Evolutionary conservation across 1,284 basidiomycete species (phyloP).

Genomic region (Cryptococcus sp.): DNA sequence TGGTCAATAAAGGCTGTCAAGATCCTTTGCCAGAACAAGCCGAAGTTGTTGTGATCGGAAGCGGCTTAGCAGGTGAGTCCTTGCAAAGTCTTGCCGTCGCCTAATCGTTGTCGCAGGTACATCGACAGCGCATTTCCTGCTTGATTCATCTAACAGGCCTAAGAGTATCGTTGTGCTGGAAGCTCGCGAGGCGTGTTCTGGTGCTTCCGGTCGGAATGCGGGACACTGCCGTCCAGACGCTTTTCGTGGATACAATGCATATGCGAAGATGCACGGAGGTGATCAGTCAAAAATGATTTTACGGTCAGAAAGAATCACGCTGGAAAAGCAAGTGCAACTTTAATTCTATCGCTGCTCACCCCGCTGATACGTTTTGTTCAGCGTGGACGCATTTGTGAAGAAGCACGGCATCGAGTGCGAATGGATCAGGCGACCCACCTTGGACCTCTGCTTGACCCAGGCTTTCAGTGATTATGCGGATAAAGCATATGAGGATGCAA

Average conservation of each 20-base stretch:
- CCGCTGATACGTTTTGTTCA: neutral
- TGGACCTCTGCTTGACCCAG: conserved; percentile 38
- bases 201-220: conserved; percentile 49
- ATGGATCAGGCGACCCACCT: conserved; percentile 35
- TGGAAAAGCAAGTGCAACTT: conserved; percentile 18
- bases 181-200: conserved; percentile 46
- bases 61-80: conserved; percentile 30
- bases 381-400: conserved; percentile 33
- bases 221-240: conserved; percentile 47
- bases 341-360: neutral
- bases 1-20: conserved; percentile 27
- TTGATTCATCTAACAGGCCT: neutral
- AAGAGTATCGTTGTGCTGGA: conserved; percentile 41
- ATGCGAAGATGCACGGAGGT: conserved; percentile 33
- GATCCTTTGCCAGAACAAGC: conserved; percentile 28
- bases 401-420: conserved; percentile 40
- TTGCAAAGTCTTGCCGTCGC: neutral
- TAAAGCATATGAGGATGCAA: conserved; percentile 20
- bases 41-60: conserved; percentile 41
- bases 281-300: conserved; percentile 33
- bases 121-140: neutral
- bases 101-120: neutral
- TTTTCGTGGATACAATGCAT: conserved; percentile 30
- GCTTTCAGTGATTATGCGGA: conserved; percentile 33
- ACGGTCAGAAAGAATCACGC: conserved; percentile 26